These are phyloP conservation scores for Dryadomyces quercivorus DNA, from an alignment of 2,329 filamentous ascomycete genomes.

Conservation along the genomic window DNA sequence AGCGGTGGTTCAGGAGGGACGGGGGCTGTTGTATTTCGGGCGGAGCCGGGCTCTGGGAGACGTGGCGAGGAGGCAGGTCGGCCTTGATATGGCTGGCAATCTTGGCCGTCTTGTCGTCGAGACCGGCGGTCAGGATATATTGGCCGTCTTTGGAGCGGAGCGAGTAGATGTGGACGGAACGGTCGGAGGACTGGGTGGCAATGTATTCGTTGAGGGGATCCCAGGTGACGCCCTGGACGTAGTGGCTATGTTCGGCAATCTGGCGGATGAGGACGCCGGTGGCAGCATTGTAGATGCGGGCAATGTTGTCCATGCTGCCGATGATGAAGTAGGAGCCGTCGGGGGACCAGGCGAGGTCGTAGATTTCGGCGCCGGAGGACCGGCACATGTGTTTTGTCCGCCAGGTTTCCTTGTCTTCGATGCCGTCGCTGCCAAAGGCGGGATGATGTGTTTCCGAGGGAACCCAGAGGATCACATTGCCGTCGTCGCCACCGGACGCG, in stretches of 20 bases:
- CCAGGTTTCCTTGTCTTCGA: slow-evolving; percentile 95
- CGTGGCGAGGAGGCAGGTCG: slow-evolving; percentile 81
- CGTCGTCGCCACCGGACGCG: slow-evolving; percentile 91
- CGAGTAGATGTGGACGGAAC: slow-evolving; percentile 95
- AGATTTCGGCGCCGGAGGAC: slow-evolving; percentile 89
- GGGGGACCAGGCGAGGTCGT: slow-evolving; percentile 98
- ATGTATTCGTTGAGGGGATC: slow-evolving; percentile 97
- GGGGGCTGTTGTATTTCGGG: slow-evolving; percentile 64
- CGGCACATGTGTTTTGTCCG: slow-evolving; percentile 95
- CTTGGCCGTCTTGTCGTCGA: slow-evolving; percentile 59
- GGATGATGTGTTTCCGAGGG: slow-evolving; percentile 64
- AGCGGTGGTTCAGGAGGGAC: slow-evolving; percentile 46
- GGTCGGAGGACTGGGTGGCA: slow-evolving; percentile 93
- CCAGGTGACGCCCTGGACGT: slow-evolving; percentile 97
- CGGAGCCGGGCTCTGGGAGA: slow-evolving; percentile 85
- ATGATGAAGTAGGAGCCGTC: slow-evolving; percentile 94
- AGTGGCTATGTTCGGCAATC: slow-evolving; percentile 95
- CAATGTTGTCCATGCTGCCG: slow-evolving; percentile 98
- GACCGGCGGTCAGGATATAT: slow-evolving; percentile 56
- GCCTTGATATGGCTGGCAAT: slow-evolving; percentile 68
- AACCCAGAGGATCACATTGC: slow-evolving; percentile 93
- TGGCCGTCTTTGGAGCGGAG: slow-evolving; percentile 94
- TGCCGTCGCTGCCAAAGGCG: slow-evolving; percentile 67
- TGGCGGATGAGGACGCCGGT: slow-evolving; percentile 62
- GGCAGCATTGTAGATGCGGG: slow-evolving; percentile 88